phyloP scores from a whole-genome alignment of 2,329 filamentous ascomycete genomes.

The Talaromyces marneffei region DNA sequence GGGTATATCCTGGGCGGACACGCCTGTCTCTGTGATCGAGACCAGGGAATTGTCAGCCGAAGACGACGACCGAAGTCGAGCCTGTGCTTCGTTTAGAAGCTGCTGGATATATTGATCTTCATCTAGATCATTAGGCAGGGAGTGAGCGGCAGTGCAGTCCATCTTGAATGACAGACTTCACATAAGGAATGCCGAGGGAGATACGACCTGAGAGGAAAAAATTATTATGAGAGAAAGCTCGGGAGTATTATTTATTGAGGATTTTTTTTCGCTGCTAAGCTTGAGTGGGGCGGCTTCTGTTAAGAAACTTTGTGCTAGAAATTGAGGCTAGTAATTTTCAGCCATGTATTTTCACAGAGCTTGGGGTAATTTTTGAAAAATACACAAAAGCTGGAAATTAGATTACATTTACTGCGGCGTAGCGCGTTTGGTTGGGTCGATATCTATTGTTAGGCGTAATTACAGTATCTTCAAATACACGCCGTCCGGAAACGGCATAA shows the following conservation, averaged over 20 bases:
- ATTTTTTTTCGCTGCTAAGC: constrained; percentile 6
- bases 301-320: neutral
- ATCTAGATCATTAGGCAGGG: neutral
- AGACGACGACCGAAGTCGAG: constrained; percentile 42
- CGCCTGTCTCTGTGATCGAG: constrained; percentile 14
- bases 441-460: neutral
- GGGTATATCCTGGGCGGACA: neutral
- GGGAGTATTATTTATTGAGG: neutral
- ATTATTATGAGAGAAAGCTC: neutral
- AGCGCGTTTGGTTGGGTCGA: neutral
- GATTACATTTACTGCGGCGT: neutral
- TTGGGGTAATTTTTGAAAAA: neutral
- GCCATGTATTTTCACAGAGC: too few species aligned
- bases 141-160: constrained; percentile 1
- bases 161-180: constrained; percentile 1
- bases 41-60: constrained; percentile 16
- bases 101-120: constrained; percentile 57
- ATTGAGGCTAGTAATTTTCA: neutral
- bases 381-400: neutral
- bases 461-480: constrained; percentile 1
- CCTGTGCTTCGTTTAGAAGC: constrained; percentile 59
- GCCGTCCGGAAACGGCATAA: constrained; percentile 9
- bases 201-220: neutral
- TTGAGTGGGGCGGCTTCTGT: neutral
- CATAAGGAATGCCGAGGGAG: neutral